A percentile compares a stretch with the other conserved stretches of the same genome.
Evolutionary conservation across 208 protist species (phyloP).

Genomic region (Trypanosoma congolense): DNA sequence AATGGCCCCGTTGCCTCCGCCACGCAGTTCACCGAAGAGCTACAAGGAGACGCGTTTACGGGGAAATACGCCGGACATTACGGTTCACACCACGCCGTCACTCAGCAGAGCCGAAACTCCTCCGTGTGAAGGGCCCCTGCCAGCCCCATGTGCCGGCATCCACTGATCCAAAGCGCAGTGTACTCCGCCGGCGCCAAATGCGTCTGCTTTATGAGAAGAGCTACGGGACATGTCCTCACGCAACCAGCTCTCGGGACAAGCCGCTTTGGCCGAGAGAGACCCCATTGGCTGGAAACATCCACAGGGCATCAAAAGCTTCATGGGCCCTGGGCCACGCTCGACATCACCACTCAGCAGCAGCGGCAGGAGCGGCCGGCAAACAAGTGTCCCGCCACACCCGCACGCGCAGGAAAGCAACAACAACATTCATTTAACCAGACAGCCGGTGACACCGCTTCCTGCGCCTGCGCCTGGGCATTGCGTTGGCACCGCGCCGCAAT

Average conservation of each 20-base stretch:
- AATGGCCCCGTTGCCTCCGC: neutral
- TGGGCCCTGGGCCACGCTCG: slow-evolving; percentile 2
- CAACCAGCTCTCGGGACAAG: neutral
- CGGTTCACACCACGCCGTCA: slow-evolving; percentile 2
- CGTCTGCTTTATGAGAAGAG: slow-evolving; percentile 4
- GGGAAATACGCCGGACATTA: slow-evolving; percentile 5
- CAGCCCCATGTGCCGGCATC: slow-evolving; percentile 13
- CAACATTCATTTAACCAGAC: slow-evolving; percentile 10
- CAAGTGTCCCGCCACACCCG: neutral
- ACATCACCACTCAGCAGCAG: slow-evolving; percentile 11
- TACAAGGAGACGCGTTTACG: neutral
- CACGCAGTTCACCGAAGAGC: neutral
- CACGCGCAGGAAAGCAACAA: slow-evolving; percentile 9
- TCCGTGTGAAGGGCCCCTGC: slow-evolving; percentile 6
- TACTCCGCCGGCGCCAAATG: neutral
- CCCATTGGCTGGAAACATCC: slow-evolving; percentile 12
- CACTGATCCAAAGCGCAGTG: slow-evolving; percentile 5
- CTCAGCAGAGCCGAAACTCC: slow-evolving; percentile 11
- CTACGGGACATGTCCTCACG: slow-evolving; percentile 5
- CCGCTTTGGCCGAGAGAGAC: slow-evolving; percentile 4
- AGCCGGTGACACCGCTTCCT: slow-evolving; percentile 1
- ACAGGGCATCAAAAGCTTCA: slow-evolving; percentile 1
- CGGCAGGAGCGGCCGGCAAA: neutral
- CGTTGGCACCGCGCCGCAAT: no score
- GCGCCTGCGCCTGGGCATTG: no score